A percentile compares a stretch with the other conserved stretches of the same genome.
Evolutionary conservation across 352 stramenopile species (phyloP).

Genomic region (Phytophthora brassicae): DNA sequence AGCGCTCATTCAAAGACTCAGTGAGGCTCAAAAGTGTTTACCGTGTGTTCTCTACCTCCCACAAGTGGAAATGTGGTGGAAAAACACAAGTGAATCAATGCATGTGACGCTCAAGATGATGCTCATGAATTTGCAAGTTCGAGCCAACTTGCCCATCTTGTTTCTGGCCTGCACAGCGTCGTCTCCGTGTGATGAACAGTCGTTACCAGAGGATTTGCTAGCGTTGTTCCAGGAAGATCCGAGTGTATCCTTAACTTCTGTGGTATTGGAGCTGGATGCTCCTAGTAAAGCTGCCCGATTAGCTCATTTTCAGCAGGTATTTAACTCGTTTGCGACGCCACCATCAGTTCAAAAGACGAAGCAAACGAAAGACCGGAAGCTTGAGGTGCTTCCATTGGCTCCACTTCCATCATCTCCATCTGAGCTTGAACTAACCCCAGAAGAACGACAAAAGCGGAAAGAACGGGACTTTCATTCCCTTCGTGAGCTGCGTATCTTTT

Average conservation of each 20-base stretch:
- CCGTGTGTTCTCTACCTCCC: conserved; percentile 83
- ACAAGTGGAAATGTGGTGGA: conserved; percentile 77
- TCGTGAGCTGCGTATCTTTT: conserved; percentile 87
- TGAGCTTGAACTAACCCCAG: conserved; percentile 33
- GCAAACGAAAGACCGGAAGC: conserved; percentile 29
- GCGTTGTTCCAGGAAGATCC: conserved; percentile 59
- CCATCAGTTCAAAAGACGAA: conserved; percentile 28
- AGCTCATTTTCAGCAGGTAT: conserved; percentile 67
- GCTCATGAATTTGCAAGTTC: conserved; percentile 71
- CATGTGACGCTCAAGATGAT: conserved; percentile 81
- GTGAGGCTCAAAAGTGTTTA: conserved; percentile 73
- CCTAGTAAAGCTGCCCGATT: conserved; percentile 33
- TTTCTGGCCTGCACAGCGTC: conserved; percentile 76
- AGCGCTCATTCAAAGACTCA: conserved; percentile 72
- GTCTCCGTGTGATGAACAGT: conserved; percentile 23
- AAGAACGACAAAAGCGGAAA: conserved; percentile 48
- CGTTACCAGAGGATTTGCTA: conserved; percentile 51
- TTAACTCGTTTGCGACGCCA: conserved; percentile 53
- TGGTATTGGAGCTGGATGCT: conserved; percentile 45
- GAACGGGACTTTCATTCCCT: conserved; percentile 84
- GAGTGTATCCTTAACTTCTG: conserved; percentile 42
- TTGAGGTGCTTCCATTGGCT: conserved; percentile 63
- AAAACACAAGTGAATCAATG: conserved; percentile 72
- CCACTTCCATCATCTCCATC: conserved; percentile 38
- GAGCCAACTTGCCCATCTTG: conserved; percentile 68